Conservation (phyloP, 169 alveolate genomes). For the Eimeria acervulina region DNA sequence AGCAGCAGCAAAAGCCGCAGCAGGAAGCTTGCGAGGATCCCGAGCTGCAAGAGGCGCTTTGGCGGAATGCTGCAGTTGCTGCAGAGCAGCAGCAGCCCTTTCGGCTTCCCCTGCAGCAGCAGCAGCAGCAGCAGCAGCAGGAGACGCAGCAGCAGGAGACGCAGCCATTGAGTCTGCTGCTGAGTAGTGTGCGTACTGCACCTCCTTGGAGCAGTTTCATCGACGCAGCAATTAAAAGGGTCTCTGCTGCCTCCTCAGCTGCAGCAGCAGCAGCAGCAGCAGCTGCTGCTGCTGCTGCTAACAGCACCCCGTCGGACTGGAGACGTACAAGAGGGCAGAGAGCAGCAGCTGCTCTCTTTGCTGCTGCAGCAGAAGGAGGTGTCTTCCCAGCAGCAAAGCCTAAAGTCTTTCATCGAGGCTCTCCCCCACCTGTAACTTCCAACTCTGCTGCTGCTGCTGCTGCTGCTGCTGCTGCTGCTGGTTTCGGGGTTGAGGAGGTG, state of each 20-base stretch:
- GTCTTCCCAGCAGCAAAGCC: constrained; percentile 4
- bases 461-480: constrained; percentile 62
- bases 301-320: constrained; percentile 41
- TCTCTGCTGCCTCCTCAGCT: constrained; percentile 40
- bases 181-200: background rate
- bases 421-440: background rate
- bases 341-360: constrained; percentile 43
- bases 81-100: background rate
- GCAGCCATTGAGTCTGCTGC: background rate
- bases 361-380: constrained; percentile 23
- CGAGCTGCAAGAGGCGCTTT: background rate
- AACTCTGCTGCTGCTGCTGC: constrained; percentile 58
- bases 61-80: constrained; percentile 3
- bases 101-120: background rate
- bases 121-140: constrained; percentile 52
- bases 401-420: background rate
- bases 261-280: constrained; percentile 68
- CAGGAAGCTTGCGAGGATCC: background rate
- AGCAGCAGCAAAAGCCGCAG: constrained; percentile 5
- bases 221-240: constrained; percentile 35
- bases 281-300: constrained; percentile 49
- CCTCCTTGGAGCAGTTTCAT: constrained; percentile 32
- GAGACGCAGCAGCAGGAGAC: background rate
- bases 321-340: constrained; percentile 21
- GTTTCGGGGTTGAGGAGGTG: too few species aligned